Evolutionary conservation across 768 basidiomycete genomes (phyloP).

Genomic region (Naganishia vaughanmartiniae): DNA sequence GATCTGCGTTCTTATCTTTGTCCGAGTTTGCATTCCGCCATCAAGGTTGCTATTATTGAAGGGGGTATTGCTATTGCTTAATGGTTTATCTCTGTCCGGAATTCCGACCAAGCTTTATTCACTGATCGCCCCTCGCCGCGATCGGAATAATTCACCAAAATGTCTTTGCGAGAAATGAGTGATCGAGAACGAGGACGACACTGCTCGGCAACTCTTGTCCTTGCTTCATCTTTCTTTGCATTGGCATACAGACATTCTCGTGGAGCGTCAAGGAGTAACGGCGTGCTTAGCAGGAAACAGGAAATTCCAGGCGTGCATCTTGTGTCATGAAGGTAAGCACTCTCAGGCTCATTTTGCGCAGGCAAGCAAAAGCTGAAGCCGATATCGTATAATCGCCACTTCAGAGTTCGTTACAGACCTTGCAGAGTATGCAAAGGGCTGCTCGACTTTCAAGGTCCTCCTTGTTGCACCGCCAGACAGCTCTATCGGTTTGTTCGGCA

Average conservation of each 20-base stretch:
- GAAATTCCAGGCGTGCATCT: neutral
- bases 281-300: neutral
- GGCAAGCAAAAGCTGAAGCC: neutral
- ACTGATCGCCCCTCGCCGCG: no score
- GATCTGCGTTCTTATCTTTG: no score
- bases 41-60: no score
- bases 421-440: constrained; percentile 4
- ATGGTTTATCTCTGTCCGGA: no score
- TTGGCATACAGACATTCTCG: neutral
- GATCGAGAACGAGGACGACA: neutral
- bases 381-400: neutral
- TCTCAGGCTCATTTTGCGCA: neutral
- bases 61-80: no score
- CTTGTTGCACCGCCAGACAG: constrained; percentile 3
- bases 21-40: no score
- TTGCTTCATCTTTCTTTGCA: no score
- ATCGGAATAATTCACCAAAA: neutral
- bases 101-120: no score
- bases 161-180: neutral
- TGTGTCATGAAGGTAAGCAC: constrained; percentile 1
- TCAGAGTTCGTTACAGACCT: neutral
- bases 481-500: neutral
- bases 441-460: neutral
- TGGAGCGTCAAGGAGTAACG: neutral
- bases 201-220: neutral